Base-by-base conservation (phyloP, 805 yeast species). In the Jamesozyma gamospora region DNA sequence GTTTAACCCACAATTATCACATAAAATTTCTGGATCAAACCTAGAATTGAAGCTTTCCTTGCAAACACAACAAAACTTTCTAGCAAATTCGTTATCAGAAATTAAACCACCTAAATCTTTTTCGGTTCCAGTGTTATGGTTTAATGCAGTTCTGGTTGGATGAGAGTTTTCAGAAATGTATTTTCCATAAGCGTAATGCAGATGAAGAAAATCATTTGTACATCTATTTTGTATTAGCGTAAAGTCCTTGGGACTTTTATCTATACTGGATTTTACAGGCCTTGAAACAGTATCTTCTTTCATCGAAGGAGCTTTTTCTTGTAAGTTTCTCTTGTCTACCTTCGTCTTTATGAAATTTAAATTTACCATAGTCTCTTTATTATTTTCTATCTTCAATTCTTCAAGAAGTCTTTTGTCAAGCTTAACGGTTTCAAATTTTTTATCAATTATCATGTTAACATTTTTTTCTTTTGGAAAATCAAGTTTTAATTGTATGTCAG, bases 1-100 rank as follows among this genome's bases (percentile, higher is more conserved):
- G 40, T 68, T 69, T 26, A 84, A 60, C 0, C 82, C 82, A 64
- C 95, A 87, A 24, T 67, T 64, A 2, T 66, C 52, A 56, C 95
- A 86, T 1, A 68, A 60, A 3, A 63, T 48, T 1, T 55, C 42
- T 4, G 59, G 53, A 11, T 65, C 69, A 4, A 6, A 11, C 4
- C 29, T 5, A 2, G 43, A 41, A 11, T 25, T 27, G 27, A 48
- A 49, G 4, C 32, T 19, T 10, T 63, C 69, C 4, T 70, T 59
- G 49, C 92, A 82, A 0, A 82, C 74, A 34, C 77, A 71, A 53
- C 92, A 82, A 11, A 64, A 58, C 14, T 70, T 53, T 30, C 43
- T 39, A 5, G 8, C 25, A 4, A 19, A 13, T 6, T 16, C 9
- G 4, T 28, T 3, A 17, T 27, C 27, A 15, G 13, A 11, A 14